A percentile compares a stretch with the other conserved stretches of the same genome.
Conservation (phyloP, 495 filamentous ascomycete species). For the Aspergillus nidulans region DNA sequence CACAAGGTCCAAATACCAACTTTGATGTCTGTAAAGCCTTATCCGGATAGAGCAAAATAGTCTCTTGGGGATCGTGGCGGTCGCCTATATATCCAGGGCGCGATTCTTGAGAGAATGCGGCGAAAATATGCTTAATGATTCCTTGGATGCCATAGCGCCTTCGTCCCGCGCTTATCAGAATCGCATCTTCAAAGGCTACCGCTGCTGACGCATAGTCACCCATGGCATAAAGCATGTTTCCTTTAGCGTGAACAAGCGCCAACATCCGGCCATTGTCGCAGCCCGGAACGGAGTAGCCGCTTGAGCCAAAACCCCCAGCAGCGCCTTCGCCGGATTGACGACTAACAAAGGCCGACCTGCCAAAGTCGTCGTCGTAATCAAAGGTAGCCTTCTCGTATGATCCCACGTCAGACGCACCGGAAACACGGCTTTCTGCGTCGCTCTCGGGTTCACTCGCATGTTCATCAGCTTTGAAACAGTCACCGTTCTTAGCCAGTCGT, state of each 20-base stretch:
- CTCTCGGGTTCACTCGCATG: constrained; percentile 54
- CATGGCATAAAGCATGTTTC: constrained; percentile 93
- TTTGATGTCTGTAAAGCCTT: constrained; percentile 78
- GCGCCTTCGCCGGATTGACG: constrained; percentile 26
- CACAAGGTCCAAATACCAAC: constrained; percentile 73
- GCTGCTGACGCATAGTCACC: constrained; percentile 82
- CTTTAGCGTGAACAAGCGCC: constrained; percentile 89
- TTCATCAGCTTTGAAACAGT: constrained; percentile 48
- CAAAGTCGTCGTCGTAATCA: constrained; percentile 52
- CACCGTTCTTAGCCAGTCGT: constrained; percentile 47
- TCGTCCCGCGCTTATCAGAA: constrained; percentile 79
- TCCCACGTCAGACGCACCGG: constrained; percentile 44
- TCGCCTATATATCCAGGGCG: constrained; percentile 26
- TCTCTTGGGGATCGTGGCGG: constrained; percentile 40
- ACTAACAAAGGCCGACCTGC: constrained; percentile 20
- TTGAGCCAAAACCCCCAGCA: constrained; percentile 65
- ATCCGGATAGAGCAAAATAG: constrained; percentile 78
- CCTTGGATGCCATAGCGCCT: constrained; percentile 67
- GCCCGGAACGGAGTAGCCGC: constrained; percentile 80
- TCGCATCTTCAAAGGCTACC: constrained; percentile 90
- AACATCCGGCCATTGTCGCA: constrained; percentile 92
- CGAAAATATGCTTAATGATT: constrained; percentile 77
- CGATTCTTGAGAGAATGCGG: constrained; percentile 54
- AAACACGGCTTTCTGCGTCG: constrained; percentile 48
- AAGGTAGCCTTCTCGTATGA: constrained; percentile 53